phyloP scores from a whole-genome alignment of 2,329 filamentous ascomycete species.

The Ascocoryne sarcoides region DNA sequence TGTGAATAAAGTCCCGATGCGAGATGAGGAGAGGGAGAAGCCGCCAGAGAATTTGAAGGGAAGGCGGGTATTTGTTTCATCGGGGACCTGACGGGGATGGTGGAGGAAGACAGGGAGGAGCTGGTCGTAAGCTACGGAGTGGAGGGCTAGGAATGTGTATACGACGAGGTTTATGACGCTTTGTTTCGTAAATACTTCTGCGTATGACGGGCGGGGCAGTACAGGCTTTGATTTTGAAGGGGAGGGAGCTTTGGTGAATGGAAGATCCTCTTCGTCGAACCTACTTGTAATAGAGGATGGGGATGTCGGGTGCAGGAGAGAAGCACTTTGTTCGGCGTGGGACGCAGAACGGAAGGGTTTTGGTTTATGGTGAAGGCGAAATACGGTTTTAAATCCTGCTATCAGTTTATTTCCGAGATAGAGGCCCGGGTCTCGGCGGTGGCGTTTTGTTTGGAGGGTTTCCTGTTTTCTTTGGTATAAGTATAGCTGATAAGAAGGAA shows the following conservation, averaged over 20 bases:
- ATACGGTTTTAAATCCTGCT: conserved; percentile 24
- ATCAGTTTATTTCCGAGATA: conserved; percentile 60
- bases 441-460: conserved; percentile 65
- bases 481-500: background rate
- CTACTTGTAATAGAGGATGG: conserved; percentile 5
- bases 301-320: conserved; percentile 38
- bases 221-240: conserved; percentile 25
- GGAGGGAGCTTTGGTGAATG: conserved; percentile 12
- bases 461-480: conserved; percentile 51
- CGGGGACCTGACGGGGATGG: conserved; percentile 49
- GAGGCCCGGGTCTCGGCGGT: conserved; percentile 66
- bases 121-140: conserved; percentile 62
- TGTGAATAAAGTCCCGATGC: conserved; percentile 81
- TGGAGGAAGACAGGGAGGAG: conserved; percentile 83
- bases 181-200: conserved; percentile 65
- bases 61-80: conserved; percentile 48
- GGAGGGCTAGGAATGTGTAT: conserved; percentile 37
- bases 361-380: conserved; percentile 8
- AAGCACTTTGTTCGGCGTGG: conserved; percentile 43
- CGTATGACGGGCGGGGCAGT: conserved; percentile 34
- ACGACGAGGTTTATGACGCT: conserved; percentile 58
- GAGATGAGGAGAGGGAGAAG: conserved; percentile 62
- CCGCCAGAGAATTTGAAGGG: conserved; percentile 79
- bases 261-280: conserved; percentile 11
- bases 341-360: conserved; percentile 32